phyloP scores from a whole-genome alignment of 169 alveolate species.

The Eimeria brunetti region DNA sequence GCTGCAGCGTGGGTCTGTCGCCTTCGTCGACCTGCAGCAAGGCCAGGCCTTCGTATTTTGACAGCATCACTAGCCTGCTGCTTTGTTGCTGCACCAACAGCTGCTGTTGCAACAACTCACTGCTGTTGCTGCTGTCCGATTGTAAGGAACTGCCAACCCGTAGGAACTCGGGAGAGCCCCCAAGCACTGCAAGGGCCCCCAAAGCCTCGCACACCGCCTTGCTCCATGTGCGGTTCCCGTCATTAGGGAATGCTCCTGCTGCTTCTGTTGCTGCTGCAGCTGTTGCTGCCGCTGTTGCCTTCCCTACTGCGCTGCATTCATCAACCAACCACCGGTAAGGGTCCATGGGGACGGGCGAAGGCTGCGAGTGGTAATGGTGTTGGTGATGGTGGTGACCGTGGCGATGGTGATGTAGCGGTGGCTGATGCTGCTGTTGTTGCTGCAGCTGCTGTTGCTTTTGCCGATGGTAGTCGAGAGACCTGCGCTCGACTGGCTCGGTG shows the following conservation, averaged over 20 bases:
- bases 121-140: conserved; percentile 14
- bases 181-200: conserved; percentile 78
- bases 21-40: conserved; percentile 16
- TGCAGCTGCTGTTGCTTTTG: conserved; percentile 20
- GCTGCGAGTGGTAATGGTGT: background rate
- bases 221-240: conserved; percentile 19
- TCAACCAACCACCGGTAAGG: background rate
- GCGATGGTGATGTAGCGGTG: background rate
- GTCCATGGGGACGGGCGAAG: background rate
- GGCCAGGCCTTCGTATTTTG: conserved; percentile 54
- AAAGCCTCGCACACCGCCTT: conserved; percentile 47
- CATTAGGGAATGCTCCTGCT: background rate
- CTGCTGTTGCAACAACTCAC: conserved; percentile 28
- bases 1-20: conserved; percentile 29
- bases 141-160: conserved; percentile 63
- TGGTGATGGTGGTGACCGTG: background rate
- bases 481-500: background rate
- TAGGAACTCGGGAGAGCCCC: conserved; percentile 70
- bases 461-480: background rate
- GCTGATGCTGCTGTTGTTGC: background rate
- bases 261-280: conserved; percentile 7
- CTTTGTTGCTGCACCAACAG: conserved; percentile 33
- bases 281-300: conserved; percentile 22
- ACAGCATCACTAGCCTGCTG: conserved; percentile 37
- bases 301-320: conserved; percentile 29